These are phyloP conservation scores for Anisodus tanguticus DNA, from an alignment of 257 asterid genomes.

Conservation along the genomic window DNA sequence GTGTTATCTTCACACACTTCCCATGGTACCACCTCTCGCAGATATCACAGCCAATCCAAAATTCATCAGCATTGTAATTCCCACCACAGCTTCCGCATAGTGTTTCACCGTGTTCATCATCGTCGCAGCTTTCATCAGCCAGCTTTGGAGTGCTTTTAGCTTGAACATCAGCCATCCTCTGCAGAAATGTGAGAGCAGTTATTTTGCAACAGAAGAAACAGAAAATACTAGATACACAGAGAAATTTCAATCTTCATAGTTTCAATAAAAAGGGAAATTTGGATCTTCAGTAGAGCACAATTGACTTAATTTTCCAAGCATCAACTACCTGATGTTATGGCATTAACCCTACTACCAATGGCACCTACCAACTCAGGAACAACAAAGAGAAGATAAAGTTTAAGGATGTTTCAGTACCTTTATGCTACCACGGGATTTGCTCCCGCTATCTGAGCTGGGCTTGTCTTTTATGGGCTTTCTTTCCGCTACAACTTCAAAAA, in stretches of 20 bases:
- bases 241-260: background rate
- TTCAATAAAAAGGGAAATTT: no score
- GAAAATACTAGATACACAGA: background rate
- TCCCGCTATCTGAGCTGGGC: constrained; percentile 80
- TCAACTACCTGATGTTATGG: no score
- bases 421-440: constrained; percentile 79
- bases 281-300: background rate
- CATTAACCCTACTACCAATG: background rate
- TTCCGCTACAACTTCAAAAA: constrained; percentile 78
- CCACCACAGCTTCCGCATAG: constrained; percentile 88
- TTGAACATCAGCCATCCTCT: constrained; percentile 68
- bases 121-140: constrained; percentile 72
- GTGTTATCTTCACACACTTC: background rate
- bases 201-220: background rate
- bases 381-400: background rate
- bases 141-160: constrained; percentile 69
- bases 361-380: background rate
- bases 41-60: constrained; percentile 33
- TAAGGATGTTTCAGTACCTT: constrained; percentile 50
- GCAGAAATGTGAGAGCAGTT: constrained; percentile 32
- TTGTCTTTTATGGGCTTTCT: constrained; percentile 78
- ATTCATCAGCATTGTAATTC: constrained; percentile 78
- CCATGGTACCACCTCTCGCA: constrained; percentile 20
- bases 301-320: background rate
- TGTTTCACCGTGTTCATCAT: constrained; percentile 71